Conservation (phyloP, 768 basidiomycete genomes). For the Kockovaella imperatae region DNA sequence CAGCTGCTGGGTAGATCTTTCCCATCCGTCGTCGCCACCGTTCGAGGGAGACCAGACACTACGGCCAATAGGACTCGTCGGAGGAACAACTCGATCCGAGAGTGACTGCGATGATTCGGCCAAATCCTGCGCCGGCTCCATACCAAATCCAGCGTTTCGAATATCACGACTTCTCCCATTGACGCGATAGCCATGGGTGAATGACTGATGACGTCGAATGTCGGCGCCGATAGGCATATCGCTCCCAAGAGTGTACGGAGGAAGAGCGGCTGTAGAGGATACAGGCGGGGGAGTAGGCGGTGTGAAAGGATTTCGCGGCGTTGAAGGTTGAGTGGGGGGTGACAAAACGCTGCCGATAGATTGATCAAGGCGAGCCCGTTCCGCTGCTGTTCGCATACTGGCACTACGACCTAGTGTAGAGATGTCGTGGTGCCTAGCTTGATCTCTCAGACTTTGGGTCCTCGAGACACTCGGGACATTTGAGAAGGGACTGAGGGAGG, state of each 20-base stretch:
- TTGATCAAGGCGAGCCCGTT: constrained; percentile 16
- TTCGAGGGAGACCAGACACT: constrained; percentile 30
- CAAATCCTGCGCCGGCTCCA: too few relatives aligned
- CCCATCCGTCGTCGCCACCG: constrained; percentile 30
- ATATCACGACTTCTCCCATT: too few relatives aligned
- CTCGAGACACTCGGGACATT: constrained; percentile 29
- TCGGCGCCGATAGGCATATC: constrained; percentile 13
- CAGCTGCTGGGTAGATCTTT: constrained; percentile 23
- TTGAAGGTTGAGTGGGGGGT: constrained; percentile 13
- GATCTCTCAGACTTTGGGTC: constrained; percentile 36
- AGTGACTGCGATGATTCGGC: background rate
- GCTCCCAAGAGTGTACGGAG: constrained; percentile 15
- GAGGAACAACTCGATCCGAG: constrained; percentile 17
- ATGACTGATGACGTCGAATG: constrained; percentile 34
- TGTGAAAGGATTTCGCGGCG: constrained; percentile 23
- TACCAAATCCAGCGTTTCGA: too few relatives aligned
- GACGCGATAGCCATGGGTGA: constrained; percentile 27
- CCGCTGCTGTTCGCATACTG: constrained; percentile 23
- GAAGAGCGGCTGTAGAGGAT: constrained; percentile 33
- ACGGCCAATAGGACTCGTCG: constrained; percentile 30
- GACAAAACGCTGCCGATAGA: constrained; percentile 7
- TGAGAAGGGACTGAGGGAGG: background rate
- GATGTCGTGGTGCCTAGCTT: constrained; percentile 21
- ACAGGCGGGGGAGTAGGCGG: constrained; percentile 29
- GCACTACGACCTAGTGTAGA: constrained; percentile 23